These are phyloP conservation scores for Daldinia eschscholtzii DNA, from an alignment of 2,329 filamentous ascomycete species.

Conservation along the genomic window DNA sequence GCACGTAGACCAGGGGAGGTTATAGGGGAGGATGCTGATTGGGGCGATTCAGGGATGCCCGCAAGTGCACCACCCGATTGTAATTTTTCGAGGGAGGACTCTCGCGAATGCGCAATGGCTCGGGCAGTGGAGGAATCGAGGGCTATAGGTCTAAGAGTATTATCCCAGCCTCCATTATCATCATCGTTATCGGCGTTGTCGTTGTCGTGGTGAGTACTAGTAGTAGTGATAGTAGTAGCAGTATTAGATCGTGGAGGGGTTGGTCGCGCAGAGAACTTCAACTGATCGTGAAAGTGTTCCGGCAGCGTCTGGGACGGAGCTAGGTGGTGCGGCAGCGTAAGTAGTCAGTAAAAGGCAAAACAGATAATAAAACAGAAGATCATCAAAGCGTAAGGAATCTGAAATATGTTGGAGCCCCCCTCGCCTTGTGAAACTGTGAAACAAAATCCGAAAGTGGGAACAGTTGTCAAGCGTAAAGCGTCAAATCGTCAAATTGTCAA, in stretches of 20 bases:
- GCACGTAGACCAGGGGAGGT: slow-evolving; percentile 58
- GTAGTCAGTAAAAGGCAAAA: slow-evolving; percentile 44
- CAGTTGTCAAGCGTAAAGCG: slow-evolving; percentile 32
- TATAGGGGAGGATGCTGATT: slow-evolving; percentile 46
- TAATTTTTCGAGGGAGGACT: slow-evolving; percentile 70
- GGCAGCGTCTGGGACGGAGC: slow-evolving; percentile 71
- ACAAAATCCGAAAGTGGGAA: slow-evolving; percentile 45
- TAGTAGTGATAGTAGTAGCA: slow-evolving; percentile 29
- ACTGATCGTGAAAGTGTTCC: slow-evolving; percentile 65
- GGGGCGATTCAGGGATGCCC: slow-evolving; percentile 52
- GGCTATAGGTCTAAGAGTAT: slow-evolving; percentile 62
- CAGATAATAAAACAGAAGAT: slow-evolving; percentile 35
- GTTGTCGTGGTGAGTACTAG: slow-evolving; percentile 48
- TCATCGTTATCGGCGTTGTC: slow-evolving; percentile 57
- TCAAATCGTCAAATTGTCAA: too few species aligned
- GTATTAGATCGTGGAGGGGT: slow-evolving; percentile 64
- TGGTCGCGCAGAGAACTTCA: slow-evolving; percentile 65
- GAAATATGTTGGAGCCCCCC: slow-evolving; percentile 39
- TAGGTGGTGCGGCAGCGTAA: slow-evolving; percentile 51
- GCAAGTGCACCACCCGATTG: slow-evolving; percentile 53
- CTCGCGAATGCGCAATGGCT: slow-evolving; percentile 65
- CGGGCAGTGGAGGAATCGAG: slow-evolving; percentile 57
- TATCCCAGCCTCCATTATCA: slow-evolving; percentile 59
- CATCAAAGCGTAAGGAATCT: slow-evolving; percentile 32
- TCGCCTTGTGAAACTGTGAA: slow-evolving; percentile 52